Evolutionary conservation across 2,329 filamentous ascomycete genomes (phyloP), one percentile per base, ranked within the genome.

Genomic region (Hypoxylon sp.): DNA sequence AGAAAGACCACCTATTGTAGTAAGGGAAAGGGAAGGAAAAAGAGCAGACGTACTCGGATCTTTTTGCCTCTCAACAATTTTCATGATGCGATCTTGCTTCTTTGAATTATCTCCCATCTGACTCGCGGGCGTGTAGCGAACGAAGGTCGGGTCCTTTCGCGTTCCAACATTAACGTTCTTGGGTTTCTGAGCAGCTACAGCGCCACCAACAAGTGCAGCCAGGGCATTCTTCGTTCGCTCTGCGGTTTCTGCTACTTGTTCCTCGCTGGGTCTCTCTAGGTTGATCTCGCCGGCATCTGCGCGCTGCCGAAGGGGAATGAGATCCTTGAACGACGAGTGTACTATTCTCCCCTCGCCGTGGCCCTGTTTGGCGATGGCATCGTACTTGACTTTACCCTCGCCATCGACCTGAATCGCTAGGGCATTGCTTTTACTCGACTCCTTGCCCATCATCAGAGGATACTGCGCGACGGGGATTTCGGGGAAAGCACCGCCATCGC

Each of bases 31-130:
- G n/a, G 15, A 5, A 42, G 18, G 6, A 43, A 21, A 23, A 21
- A 31, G 17, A 18, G 97, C 52, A 26, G 43, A 60, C 60, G 43
- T 50, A 63, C 60, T 90, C 0, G 95, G 95, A 76, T 99, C 95
- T 66, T 89, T 84, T 74, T 98, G 94, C 53, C 92, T 84, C 74
- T 97, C 92, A 31, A 97, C 92, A 76, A 99, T 98, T 81, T 98
- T 98, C 86, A 99, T 96, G 65, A 99, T 97, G 11, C 95, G 88
- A 70, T 98, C 93, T 69, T 92, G 91, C 78, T 97, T 96, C 75
- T 88, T 89, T 33, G 85, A 87, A 73, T 92, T 81, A 70, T 86
- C 91, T 10, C 95, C 95, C 92, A 99, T 97, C 78, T 99, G 95
- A 69, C 95, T 94, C 37, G 93, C 91, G 3, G 95, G 95, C 13